Evolutionary conservation across 1,284 basidiomycete species (phyloP).

Genomic region (Melampsora medusae): DNA sequence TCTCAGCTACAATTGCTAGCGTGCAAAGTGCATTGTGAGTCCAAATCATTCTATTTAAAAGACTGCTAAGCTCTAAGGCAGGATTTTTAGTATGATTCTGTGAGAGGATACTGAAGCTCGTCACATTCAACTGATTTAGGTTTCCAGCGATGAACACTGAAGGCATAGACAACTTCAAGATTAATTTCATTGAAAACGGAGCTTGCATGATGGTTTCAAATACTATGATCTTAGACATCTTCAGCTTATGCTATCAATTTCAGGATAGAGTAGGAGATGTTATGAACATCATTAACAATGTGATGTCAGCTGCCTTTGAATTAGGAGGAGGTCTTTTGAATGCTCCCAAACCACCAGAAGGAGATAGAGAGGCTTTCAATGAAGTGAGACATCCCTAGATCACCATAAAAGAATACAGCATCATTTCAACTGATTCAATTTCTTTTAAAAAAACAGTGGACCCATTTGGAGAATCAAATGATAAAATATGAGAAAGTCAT

Average conservation of each 20-base stretch:
- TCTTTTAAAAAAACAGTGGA: constrained; percentile 31
- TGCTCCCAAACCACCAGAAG: constrained; percentile 22
- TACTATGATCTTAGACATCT: constrained; percentile 35
- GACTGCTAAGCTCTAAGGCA: too few species aligned
- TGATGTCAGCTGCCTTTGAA: constrained; percentile 27
- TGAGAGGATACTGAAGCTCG: neutral
- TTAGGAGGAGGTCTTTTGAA: constrained; percentile 27
- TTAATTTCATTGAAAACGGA: constrained; percentile 33
- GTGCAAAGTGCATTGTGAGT: constrained; percentile 41
- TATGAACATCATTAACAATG: constrained; percentile 39
- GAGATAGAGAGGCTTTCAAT: constrained; percentile 33
- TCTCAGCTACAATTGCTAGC: constrained; percentile 37
- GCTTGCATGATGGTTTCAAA: constrained; percentile 44
- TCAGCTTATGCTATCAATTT: constrained; percentile 32
- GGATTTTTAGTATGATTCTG: neutral
- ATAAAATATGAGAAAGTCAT: constrained; percentile 32
- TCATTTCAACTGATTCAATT: neutral
- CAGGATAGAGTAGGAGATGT: constrained; percentile 36
- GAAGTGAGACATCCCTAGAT: constrained; percentile 5
- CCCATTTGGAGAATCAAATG: constrained; percentile 43
- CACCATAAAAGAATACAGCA: neutral
- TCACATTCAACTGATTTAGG: neutral
- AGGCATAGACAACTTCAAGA: constrained; percentile 32
- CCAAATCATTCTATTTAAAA: too few species aligned
- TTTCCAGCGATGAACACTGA: constrained; percentile 26